phyloP scores from a whole-genome alignment of 129 eudicot genomes.

The Logfia minima region DNA sequence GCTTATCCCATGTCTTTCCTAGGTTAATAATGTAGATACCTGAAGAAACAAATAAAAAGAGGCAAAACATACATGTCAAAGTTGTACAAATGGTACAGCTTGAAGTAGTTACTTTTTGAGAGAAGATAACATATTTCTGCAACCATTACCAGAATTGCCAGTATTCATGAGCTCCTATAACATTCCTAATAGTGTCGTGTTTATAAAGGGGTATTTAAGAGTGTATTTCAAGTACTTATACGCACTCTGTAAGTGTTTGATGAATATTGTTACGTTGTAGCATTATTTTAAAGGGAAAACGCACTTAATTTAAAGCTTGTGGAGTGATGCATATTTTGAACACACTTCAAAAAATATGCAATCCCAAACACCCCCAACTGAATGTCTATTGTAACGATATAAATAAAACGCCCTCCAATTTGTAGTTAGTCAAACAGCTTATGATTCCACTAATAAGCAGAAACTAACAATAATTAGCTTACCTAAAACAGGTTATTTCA shows the following conservation, averaged over 20 bases:
- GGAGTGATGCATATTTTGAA: background rate
- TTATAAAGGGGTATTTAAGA: background rate
- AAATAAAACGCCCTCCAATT: background rate
- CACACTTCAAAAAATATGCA: background rate
- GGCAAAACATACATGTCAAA: background rate
- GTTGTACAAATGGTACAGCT: background rate
- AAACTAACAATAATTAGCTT: background rate
- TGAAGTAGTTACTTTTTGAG: too few relatives aligned
- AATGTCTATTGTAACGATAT: background rate
- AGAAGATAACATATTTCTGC: too few relatives aligned
- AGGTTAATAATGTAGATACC: slow-evolving; percentile 75
- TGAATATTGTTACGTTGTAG: too few relatives aligned
- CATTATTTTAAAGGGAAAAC: too few relatives aligned
- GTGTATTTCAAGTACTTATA: background rate
- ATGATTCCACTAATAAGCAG: background rate
- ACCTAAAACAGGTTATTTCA: background rate
- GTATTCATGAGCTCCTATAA: background rate
- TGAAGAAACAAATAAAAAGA: background rate
- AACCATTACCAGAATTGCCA: background rate
- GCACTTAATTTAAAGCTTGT: too few relatives aligned
- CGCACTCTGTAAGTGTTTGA: too few relatives aligned
- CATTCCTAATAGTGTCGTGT: background rate
- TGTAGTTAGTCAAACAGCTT: background rate
- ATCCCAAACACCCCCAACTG: background rate
- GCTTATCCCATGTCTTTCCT: slow-evolving; percentile 93